Base-by-base conservation (phyloP, 345 rosid species). In the Populus euphratica region DNA sequence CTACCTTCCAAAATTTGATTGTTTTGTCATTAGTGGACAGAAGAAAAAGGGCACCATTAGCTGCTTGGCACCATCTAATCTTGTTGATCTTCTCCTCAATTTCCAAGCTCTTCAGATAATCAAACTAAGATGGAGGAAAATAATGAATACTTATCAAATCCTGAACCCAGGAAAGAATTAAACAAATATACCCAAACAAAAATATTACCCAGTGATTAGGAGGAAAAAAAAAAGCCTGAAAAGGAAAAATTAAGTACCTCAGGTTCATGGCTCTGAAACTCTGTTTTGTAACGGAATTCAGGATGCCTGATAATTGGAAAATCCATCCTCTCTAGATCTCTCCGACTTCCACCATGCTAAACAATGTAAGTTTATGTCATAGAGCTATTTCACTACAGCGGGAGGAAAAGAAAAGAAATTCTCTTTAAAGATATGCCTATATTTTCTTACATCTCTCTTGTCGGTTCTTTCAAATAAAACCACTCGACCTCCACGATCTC, bases 11-110 rank as follows among this genome's bases (percentile, higher is more conserved):
- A 83, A 84, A 89, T 78, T 94, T 91, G 78, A 91, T 91, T 50
- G 94, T 91, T 86, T 91, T 91, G 83, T 91, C 94, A 76, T 94
- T 94, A 9, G 97, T 90, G 1, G 98, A 94, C 66, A 94, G 91
- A 75, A 94, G 97, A 85, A 91, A 94, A 68, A 90, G 83, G 10
- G 95, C 94, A 17, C 94, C 88, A 75, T 93, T 94, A 4, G 94
- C 95, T 44, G 91, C 79, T 82, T 90, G 98, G 83, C 97, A 94
- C 98, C 97, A 93, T 86, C 91, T 91, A 59, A 94, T 91, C 77
- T 94, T 91, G 90, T 94, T 94, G 76, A 94, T 94, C 74, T 94
- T 94, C 92, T 94, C 98, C 86, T 91, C 98, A 81, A 94, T 94
- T 87, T 94, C 98, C 95, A 94, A 89, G 81, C 98, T 94, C 90